Conservation (phyloP, 805 yeast genomes). For the Lipomyces spencermartinsiae region DNA sequence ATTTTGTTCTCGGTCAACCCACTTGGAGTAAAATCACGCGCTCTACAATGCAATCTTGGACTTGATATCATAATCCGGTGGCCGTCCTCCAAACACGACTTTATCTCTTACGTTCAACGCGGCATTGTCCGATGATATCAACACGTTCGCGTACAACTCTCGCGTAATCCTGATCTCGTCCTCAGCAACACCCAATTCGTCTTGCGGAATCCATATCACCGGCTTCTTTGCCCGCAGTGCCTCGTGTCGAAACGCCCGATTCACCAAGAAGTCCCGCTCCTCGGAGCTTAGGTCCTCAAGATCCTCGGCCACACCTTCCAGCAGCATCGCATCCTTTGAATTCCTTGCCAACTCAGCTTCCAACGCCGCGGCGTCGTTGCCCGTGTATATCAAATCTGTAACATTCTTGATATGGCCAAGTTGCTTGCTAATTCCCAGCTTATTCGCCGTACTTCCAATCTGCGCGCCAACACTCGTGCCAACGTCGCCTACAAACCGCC, state of each 20-base stretch:
- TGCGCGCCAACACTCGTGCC: slow-evolving; percentile 11
- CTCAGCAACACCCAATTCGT: slow-evolving; percentile 48
- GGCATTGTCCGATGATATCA: slow-evolving; percentile 44
- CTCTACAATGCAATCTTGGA: slow-evolving; percentile 36
- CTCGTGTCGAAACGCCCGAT: slow-evolving; percentile 46
- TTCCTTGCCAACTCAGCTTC: slow-evolving; percentile 30
- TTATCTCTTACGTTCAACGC: slow-evolving; percentile 38
- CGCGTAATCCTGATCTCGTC: slow-evolving; percentile 46
- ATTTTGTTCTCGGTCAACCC: background rate
- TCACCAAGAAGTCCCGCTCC: slow-evolving; percentile 41
- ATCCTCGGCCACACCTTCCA: slow-evolving; percentile 43
- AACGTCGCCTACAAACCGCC: slow-evolving; percentile 19
- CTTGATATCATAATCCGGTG: slow-evolving; percentile 42
- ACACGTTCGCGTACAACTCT: slow-evolving; percentile 39
- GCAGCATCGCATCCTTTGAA: slow-evolving; percentile 32
- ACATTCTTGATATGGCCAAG: slow-evolving; percentile 18
- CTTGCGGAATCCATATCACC: slow-evolving; percentile 55
- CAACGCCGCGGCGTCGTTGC: slow-evolving; percentile 21
- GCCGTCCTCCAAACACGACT: slow-evolving; percentile 39
- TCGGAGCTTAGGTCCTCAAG: slow-evolving; percentile 39
- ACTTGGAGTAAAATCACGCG: too few relatives aligned
- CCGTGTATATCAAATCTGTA: slow-evolving; percentile 33
- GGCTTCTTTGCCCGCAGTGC: slow-evolving; percentile 44
- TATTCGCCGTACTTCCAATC: slow-evolving; percentile 22
- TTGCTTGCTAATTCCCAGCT: slow-evolving; percentile 15